These are phyloP conservation scores for Pichia ethanolica DNA, from an alignment of 805 yeast species.

Conservation along the genomic window DNA sequence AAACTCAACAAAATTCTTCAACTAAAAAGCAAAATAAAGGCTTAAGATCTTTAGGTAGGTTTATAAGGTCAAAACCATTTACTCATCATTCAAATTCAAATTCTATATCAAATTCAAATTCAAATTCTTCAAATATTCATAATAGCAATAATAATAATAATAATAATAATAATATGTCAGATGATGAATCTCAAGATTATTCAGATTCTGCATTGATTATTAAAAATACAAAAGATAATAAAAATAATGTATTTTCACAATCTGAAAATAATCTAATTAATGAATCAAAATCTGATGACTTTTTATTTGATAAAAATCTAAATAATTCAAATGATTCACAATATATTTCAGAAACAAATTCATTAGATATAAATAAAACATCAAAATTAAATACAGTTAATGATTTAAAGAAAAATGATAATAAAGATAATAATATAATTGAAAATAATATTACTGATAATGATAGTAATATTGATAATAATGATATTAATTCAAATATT, in stretches of 20 bases:
- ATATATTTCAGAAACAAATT: neutral
- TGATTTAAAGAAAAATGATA: too few relatives aligned
- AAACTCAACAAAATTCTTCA: neutral
- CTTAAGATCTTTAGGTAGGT: conserved; percentile 4
- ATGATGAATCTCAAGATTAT: neutral
- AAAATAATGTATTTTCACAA: neutral
- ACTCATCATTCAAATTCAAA: conserved; percentile 2
- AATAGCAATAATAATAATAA: too few relatives aligned
- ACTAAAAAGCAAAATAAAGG: conserved; percentile 2
- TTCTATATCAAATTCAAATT: neutral
- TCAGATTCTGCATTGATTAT: neutral
- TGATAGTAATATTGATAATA: neutral
- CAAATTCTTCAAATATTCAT: neutral
- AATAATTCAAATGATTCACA: too few relatives aligned
- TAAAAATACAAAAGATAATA: neutral
- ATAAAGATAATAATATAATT: too few relatives aligned
- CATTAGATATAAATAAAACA: neutral
- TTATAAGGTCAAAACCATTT: conserved; percentile 6
- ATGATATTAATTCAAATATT: neutral
- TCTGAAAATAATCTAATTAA: neutral
- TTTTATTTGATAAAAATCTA: too few relatives aligned
- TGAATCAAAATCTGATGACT: neutral
- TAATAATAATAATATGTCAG: neutral
- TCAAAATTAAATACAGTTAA: neutral
- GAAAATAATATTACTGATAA: neutral